These are phyloP conservation scores for Luvunga scandens DNA, from an alignment of 345 rosid species.

Conservation along the genomic window DNA sequence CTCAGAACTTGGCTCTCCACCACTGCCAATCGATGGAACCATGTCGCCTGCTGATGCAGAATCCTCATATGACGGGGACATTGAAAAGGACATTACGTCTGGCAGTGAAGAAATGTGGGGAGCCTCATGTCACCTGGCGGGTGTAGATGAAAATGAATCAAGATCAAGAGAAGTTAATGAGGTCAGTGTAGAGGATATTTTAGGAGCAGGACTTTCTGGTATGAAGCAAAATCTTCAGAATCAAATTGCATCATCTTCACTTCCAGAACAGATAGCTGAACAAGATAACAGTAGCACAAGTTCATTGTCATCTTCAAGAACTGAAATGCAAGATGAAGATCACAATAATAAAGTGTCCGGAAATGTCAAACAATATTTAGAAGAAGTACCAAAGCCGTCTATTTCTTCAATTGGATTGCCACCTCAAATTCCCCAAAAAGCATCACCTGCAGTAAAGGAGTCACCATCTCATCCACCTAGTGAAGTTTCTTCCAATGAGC, in stretches of 20 bases:
- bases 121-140: constrained; percentile 31
- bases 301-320: constrained; percentile 24
- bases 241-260: constrained; percentile 17
- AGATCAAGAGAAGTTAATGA: constrained; percentile 19
- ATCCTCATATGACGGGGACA: constrained; percentile 54
- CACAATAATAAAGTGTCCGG: constrained; percentile 9
- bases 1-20: constrained; percentile 80
- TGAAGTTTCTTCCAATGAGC: constrained; percentile 20
- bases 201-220: constrained; percentile 9
- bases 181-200: constrained; percentile 11
- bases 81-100: constrained; percentile 36
- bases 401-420: constrained; percentile 5
- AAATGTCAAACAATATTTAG: constrained; percentile 10
- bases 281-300: constrained; percentile 15
- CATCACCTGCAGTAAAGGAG: constrained; percentile 1
- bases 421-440: constrained; percentile 12
- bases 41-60: constrained; percentile 55
- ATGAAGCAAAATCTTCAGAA: constrained; percentile 13
- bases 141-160: constrained; percentile 25
- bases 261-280: constrained; percentile 15
- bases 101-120: constrained; percentile 51
- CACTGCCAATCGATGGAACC: constrained; percentile 50
- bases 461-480: constrained; percentile 8
- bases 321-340: constrained; percentile 17
- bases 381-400: constrained; percentile 1